Evolutionary conservation across 148 eudicot species (phyloP), one percentile per base, ranked within the genome.

Genomic region (Vaccinium corymbosum): DNA sequence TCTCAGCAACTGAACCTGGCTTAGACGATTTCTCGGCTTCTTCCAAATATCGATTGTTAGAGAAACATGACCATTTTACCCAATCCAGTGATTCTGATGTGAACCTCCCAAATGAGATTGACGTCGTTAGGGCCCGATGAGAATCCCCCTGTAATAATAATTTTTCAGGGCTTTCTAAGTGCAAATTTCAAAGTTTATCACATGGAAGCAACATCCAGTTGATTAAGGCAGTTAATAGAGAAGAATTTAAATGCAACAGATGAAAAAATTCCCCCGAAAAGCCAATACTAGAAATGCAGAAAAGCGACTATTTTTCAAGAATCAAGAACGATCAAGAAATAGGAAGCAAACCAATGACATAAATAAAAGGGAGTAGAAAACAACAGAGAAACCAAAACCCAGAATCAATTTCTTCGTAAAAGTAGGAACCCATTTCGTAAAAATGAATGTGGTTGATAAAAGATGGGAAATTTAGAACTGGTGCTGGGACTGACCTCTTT

Each of bases 1-100:
- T 94, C 89, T 91, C 89, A 48, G 97, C 97, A 74, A 94, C 99
- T 46, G 94, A 93, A 56, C 98, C 97, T 64, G 98, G 98, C 86
- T 88, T 93, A 15, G 98, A 90, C 78, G 83, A 90, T 71, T 86
- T 93, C 88, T 92, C 91, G 0, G 91, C 98, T 88, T 96, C 98
- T 85, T 96, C 98, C 32, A 94, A 80, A 85, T 94, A 92, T 15
- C 94, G 93, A 84, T 94, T 96, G 79, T 83, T 87, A 51, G 93
- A 82, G 84, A 96, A 96, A 10, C 91, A 70, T 2, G 98, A 93
- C 92, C 94, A 91, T 87, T 89, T 93, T 84, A 90, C 98, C 99
- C 98, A 96, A 52, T 88, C 91, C 85, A 94, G 84, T 22, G 93
- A 79, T 84, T 96, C 98, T 16, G 97, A 88, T 92, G 90, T 88